Evolutionary conservation across 139 green algal species (phyloP).

Genomic region (Coccomyxa sp.): DNA sequence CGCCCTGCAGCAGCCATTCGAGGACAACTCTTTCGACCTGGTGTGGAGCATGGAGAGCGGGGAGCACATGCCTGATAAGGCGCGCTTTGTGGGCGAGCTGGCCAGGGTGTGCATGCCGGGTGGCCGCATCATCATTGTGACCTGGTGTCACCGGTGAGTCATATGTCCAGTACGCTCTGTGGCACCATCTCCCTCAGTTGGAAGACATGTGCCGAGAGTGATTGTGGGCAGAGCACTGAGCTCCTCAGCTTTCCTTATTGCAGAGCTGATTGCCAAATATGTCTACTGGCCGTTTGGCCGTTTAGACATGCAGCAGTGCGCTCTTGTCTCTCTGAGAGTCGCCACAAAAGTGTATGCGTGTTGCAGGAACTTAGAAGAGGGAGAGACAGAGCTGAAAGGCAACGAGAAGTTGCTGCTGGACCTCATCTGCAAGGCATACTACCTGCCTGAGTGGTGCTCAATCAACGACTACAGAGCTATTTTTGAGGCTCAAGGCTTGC

Average conservation of each 20-base stretch:
- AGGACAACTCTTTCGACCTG: constrained; percentile 77
- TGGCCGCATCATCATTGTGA: constrained; percentile 80
- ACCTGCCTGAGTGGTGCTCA: constrained; percentile 94
- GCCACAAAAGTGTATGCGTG: background rate
- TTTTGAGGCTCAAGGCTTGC: constrained; percentile 44
- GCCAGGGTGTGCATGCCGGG: constrained; percentile 81
- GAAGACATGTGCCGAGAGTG: background rate
- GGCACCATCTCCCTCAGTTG: background rate
- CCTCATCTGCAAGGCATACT: constrained; percentile 95
- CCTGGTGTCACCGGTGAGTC: constrained; percentile 87
- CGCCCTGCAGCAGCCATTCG: constrained; percentile 81
- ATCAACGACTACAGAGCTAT: constrained; percentile 82
- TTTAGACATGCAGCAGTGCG: background rate
- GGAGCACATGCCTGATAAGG: constrained; percentile 83
- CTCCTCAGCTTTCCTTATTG: no score
- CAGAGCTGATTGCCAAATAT: no score
- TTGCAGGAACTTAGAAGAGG: constrained; percentile 31
- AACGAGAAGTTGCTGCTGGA: constrained; percentile 78
- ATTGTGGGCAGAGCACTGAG: no score
- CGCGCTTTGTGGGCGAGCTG: constrained; percentile 91
- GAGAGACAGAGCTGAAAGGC: constrained; percentile 32
- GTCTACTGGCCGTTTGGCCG: no score
- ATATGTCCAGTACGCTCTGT: no score
- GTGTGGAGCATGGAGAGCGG: constrained; percentile 86
- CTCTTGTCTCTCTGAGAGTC: background rate